Conservation (phyloP, 306 rosid genomes). For the Biancaea sappan region DNA sequence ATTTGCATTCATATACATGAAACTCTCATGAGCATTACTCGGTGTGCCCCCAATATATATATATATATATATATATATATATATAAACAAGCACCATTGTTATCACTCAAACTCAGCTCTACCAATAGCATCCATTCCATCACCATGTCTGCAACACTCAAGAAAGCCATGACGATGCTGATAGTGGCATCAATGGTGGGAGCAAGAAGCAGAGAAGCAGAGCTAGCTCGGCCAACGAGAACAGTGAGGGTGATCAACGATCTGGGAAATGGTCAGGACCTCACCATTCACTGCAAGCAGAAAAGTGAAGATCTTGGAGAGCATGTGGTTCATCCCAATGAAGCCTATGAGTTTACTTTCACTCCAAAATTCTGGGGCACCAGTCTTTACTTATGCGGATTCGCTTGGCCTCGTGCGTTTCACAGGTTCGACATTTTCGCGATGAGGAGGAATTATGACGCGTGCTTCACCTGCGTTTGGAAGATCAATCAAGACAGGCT, state of each 20-base stretch:
- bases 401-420: neutral
- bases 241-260: neutral
- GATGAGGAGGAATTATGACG: neutral
- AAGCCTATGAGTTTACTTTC: neutral
- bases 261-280: neutral
- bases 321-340: neutral
- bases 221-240: neutral
- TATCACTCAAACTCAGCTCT: too few relatives aligned
- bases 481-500: neutral
- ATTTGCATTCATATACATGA: too few relatives aligned
- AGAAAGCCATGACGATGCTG: neutral
- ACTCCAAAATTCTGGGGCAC: slow-evolving; percentile 2
- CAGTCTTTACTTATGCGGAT: neutral
- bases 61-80: too few relatives aligned
- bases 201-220: neutral
- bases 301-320: neutral
- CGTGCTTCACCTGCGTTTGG: neutral
- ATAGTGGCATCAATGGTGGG: neutral
- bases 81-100: too few relatives aligned
- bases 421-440: neutral
- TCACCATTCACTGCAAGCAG: neutral
- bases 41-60: too few relatives aligned
- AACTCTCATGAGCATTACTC: too few relatives aligned
- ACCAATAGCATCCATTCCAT: too few relatives aligned
- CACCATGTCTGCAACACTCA: neutral